These are phyloP conservation scores for Fusarium cyanostomum DNA, from an alignment of 2,329 filamentous ascomycete species.

Conservation along the genomic window DNA sequence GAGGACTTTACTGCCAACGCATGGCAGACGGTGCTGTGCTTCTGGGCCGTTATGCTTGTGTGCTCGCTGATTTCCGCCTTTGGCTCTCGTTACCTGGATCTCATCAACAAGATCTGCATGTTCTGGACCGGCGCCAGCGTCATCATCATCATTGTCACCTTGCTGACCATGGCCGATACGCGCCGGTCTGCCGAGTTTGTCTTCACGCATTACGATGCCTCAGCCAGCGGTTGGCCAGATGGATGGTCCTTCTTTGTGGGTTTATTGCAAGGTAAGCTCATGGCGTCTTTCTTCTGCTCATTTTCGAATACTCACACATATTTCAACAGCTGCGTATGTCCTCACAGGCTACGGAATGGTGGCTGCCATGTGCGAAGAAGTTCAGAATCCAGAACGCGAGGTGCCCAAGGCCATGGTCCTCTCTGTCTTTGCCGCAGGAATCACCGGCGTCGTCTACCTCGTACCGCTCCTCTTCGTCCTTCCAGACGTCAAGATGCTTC, in stretches of 20 bases:
- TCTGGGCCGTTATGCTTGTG: conserved; percentile 71
- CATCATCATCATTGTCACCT: conserved; percentile 73
- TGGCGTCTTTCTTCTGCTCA: conserved; percentile 38
- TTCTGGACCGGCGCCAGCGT: conserved; percentile 78
- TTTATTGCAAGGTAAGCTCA: conserved; percentile 57
- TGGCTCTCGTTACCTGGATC: conserved; percentile 65
- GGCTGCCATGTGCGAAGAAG: conserved; percentile 67
- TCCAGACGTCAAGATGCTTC: conserved; percentile 71
- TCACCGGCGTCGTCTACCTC: conserved; percentile 71
- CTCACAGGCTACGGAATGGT: conserved; percentile 62
- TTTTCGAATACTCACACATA: conserved; percentile 11
- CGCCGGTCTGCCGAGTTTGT: conserved; percentile 73
- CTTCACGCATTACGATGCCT: conserved; percentile 74
- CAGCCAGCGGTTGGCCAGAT: conserved; percentile 73
- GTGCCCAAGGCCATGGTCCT: conserved; percentile 75
- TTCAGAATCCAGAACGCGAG: conserved; percentile 67
- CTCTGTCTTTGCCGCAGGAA: conserved; percentile 70
- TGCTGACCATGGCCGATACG: conserved; percentile 71
- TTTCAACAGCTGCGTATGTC: conserved; percentile 49
- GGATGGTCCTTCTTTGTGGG: conserved; percentile 69
- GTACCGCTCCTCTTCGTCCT: conserved; percentile 81
- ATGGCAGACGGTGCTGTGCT: conserved; percentile 81
- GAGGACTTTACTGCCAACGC: conserved; percentile 65
- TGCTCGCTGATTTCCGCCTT: conserved; percentile 76
- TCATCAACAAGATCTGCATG: conserved; percentile 76